Conservation (phyloP, 2,329 filamentous ascomycete species). For the Xylariales sp. region DNA sequence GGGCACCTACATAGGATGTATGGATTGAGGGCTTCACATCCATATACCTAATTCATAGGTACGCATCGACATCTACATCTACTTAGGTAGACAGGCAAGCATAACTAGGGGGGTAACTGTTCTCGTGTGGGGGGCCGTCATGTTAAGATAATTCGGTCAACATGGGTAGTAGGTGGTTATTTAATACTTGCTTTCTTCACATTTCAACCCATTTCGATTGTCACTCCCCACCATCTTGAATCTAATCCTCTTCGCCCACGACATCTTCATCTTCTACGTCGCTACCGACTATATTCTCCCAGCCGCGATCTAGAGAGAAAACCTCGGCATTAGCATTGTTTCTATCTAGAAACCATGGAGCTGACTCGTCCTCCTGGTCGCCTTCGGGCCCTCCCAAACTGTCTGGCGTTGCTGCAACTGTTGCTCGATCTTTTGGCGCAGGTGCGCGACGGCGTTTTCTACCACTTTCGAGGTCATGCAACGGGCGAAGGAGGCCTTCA, state of each 20-base stretch:
- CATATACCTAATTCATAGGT: too few species aligned
- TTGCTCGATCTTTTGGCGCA: conserved; percentile 26
- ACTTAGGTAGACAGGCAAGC: too few species aligned
- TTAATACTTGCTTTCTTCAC: neutral
- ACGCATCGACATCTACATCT: neutral
- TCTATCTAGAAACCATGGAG: conserved; percentile 38
- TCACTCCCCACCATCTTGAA: neutral
- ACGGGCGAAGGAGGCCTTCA: conserved; percentile 47
- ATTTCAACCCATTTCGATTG: too few species aligned
- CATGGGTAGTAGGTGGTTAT: neutral
- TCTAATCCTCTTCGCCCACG: conserved; percentile 43
- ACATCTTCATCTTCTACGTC: conserved; percentile 47
- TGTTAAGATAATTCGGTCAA: neutral
- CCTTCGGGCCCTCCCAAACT: conserved; percentile 11
- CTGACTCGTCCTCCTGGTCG: conserved; percentile 25
- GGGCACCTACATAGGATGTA: too few species aligned
- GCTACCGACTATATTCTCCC: conserved; percentile 34
- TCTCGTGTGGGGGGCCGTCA: neutral
- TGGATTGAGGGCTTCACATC: too few species aligned
- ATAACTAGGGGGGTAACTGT: too few species aligned
- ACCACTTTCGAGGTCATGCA: conserved; percentile 45
- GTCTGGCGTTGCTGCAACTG: conserved; percentile 20
- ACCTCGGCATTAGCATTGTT: conserved; percentile 46
- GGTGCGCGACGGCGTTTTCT: conserved; percentile 34
- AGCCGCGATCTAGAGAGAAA: conserved; percentile 24